Base-by-base conservation (phyloP, 371 early-diverging fungal genomes). In the Mucor ambiguus region DNA sequence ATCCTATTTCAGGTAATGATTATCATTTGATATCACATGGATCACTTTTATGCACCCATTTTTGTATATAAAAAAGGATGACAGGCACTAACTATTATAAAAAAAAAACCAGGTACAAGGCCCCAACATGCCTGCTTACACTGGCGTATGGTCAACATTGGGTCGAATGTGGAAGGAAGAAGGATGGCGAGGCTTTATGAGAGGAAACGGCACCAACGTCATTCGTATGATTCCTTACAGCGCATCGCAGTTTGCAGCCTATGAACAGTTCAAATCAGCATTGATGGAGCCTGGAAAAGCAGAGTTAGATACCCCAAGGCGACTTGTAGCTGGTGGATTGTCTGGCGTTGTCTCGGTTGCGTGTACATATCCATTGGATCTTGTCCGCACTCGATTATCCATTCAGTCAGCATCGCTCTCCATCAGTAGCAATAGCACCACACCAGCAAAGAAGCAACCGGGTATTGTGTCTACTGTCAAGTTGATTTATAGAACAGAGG, bases 201-300 rank as follows among this genome's bases (percentile, higher is more conserved):
- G 93, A 35, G 97, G 97, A 18, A 97, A 97, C 74, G 96, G 96
- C 18, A 91, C 96, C 55, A 96, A 96, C 61, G 91, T 95, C 30
- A 83, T 96, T 67, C 92, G 96, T 35, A 96, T 97, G 68, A 85
- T 95, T 0, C 97, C 97, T 7, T 95, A 97, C 71, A 92, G 86
- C 76, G 95, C 87, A 4, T 89, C 94, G 20, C 96, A 96, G 76
- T 96, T 96, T 78, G 94, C 93, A 32, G 87, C 92, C 28, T 95
- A 91, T 68, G 96, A 96, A 65, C 88, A 89, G 61, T 85, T 80
- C 68, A 93, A 92, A 74, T 70, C 72, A 63, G 54, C 90, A 58
- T 71, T 93, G 52, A 85, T 93, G 82, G 90, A 88, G 60, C 77
- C 83, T 52, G 89, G 83, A 37, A 87, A 87, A 68, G 75, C 81